Evolutionary conservation across 805 yeast species (phyloP).

Genomic region (Ogataea minuta): DNA sequence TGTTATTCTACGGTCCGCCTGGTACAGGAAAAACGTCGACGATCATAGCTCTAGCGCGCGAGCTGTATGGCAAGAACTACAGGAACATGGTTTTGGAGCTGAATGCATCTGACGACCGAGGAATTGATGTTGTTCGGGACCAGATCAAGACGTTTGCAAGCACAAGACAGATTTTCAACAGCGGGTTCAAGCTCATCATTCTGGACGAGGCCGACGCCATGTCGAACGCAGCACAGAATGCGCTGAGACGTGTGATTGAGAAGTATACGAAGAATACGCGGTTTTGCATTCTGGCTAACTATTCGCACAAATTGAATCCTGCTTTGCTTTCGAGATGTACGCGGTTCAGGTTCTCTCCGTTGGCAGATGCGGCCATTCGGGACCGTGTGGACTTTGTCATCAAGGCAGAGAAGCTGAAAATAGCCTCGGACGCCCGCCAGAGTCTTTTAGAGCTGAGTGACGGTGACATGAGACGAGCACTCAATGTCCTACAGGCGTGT

Average conservation of each 20-base stretch:
- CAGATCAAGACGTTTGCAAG: slow-evolving; percentile 96
- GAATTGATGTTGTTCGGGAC: slow-evolving; percentile 96
- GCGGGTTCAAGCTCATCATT: slow-evolving; percentile 86
- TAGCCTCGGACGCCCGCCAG: slow-evolving; percentile 56
- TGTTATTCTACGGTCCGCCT: slow-evolving; percentile 93
- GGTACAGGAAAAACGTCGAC: slow-evolving; percentile 94
- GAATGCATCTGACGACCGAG: slow-evolving; percentile 97
- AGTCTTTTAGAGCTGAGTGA: slow-evolving; percentile 72
- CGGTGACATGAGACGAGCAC: slow-evolving; percentile 96
- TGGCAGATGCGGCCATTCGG: slow-evolving; percentile 63
- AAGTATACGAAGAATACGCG: slow-evolving; percentile 93
- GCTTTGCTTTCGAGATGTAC: slow-evolving; percentile 95
- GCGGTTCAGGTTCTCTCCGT: slow-evolving; percentile 87
- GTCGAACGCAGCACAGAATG: slow-evolving; percentile 85
- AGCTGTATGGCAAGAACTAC: slow-evolving; percentile 78
- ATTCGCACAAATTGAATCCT: slow-evolving; percentile 92
- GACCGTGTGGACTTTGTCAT: slow-evolving; percentile 69
- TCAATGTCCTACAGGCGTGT: slow-evolving; percentile 93
- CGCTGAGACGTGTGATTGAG: slow-evolving; percentile 80
- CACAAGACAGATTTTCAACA: slow-evolving; percentile 86
- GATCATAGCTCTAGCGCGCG: slow-evolving; percentile 81
- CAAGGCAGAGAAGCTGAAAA: slow-evolving; percentile 58
- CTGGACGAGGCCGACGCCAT: slow-evolving; percentile 96
- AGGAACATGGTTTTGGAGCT: slow-evolving; percentile 89
- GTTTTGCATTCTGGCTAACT: slow-evolving; percentile 92